phyloP scores from a whole-genome alignment of 2,329 filamentous ascomycete species.

The Monosporascus sp. region DNA sequence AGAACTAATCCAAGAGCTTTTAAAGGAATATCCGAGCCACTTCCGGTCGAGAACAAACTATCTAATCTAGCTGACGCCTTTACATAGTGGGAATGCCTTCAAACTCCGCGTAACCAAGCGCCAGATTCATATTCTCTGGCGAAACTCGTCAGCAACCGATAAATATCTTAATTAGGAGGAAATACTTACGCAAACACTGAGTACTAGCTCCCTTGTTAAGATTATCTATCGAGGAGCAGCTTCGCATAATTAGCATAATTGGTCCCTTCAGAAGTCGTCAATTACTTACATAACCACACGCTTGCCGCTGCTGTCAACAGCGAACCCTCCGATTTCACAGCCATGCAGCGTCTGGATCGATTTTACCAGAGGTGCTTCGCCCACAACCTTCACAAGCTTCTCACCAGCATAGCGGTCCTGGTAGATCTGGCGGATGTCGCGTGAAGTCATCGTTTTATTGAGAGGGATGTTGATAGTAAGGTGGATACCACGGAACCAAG shows the following conservation, averaged over 20 bases:
- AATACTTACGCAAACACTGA: conserved; percentile 76
- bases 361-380: conserved; percentile 82
- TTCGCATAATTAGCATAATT: no score
- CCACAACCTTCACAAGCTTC: conserved; percentile 87
- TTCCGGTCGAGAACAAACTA: no score
- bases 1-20: no score
- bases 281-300: conserved; percentile 89
- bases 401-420: conserved; percentile 95
- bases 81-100: neutral
- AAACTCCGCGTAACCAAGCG: neutral
- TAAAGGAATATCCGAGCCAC: no score
- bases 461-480: conserved; percentile 89
- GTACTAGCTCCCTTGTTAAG: conserved; percentile 89
- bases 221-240: conserved; percentile 93
- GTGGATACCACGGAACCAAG: conserved; percentile 94
- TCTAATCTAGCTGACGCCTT: no score
- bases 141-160: neutral
- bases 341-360: conserved; percentile 79
- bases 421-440: conserved; percentile 90
- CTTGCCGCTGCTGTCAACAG: conserved; percentile 82
- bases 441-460: conserved; percentile 77
- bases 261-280: no score
- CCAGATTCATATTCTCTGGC: neutral
- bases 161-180: neutral
- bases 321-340: conserved; percentile 91